phyloP scores from a whole-genome alignment of 768 basidiomycete species.

The Russula griseocarnosa region DNA sequence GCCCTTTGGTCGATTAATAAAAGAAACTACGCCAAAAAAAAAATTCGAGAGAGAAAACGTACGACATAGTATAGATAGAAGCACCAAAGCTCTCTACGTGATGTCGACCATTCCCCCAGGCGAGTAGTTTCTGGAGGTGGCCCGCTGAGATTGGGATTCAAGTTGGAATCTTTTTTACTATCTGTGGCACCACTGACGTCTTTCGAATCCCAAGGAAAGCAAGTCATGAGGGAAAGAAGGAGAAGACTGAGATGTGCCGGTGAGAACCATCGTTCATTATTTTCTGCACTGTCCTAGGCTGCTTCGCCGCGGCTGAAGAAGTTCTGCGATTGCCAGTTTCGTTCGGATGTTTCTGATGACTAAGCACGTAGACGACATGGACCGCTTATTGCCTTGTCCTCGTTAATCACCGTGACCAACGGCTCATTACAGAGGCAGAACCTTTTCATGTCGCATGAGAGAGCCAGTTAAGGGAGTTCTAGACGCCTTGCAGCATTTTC shows the following conservation, averaged over 20 bases:
- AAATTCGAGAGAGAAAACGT: conserved; percentile 18
- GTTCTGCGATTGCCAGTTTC: neutral
- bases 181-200: neutral
- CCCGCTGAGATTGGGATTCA: neutral
- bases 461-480: too few species aligned
- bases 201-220: neutral
- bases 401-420: too few species aligned
- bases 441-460: too few species aligned
- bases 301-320: neutral
- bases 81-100: conserved; percentile 43
- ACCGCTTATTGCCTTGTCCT: too few species aligned
- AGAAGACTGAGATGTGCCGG: conserved; percentile 94
- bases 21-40: too few species aligned
- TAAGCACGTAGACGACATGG: too few species aligned
- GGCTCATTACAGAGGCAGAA: too few species aligned
- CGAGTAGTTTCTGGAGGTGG: neutral
- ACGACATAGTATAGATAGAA: conserved; percentile 58
- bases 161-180: neutral
- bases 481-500: neutral
- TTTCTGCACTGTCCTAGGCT: too few species aligned
- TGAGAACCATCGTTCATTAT: conserved; percentile 39
- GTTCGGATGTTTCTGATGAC: neutral
- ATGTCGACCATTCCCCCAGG: conserved; percentile 26
- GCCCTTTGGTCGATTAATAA: conserved; percentile 37
- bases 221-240: conserved; percentile 70